phyloP scores from a whole-genome alignment of 2,329 filamentous ascomycete species.

The Phaeosphaeriaceae sp. region DNA sequence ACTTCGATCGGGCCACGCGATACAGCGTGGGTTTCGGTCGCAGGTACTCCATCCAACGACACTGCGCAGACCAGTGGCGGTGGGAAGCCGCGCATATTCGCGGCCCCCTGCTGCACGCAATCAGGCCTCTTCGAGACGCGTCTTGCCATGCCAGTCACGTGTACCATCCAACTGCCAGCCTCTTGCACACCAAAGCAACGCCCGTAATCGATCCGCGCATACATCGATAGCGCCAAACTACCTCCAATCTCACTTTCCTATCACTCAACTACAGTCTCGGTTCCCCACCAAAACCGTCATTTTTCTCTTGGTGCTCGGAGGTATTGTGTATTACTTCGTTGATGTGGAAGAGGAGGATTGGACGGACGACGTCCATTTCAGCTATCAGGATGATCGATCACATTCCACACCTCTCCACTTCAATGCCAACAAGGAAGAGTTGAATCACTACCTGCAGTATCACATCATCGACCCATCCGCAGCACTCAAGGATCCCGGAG shows the following conservation, averaged over 20 bases:
- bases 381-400: slow-evolving; percentile 20
- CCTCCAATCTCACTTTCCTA: slow-evolving; percentile 36
- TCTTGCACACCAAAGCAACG: neutral
- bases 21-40: slow-evolving; percentile 2
- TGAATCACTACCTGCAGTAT: slow-evolving; percentile 33
- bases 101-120: slow-evolving; percentile 14
- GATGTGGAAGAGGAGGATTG: slow-evolving; percentile 27
- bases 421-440: slow-evolving; percentile 31
- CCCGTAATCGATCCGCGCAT: neutral
- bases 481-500: slow-evolving; percentile 26
- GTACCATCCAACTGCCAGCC: slow-evolving; percentile 1
- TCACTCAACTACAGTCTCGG: slow-evolving; percentile 26
- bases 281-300: slow-evolving; percentile 44
- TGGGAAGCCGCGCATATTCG: slow-evolving; percentile 13
- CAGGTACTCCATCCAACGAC: neutral
- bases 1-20: slow-evolving; percentile 13
- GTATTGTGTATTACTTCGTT: slow-evolving; percentile 31
- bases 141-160: slow-evolving; percentile 24
- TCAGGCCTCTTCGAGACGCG: slow-evolving; percentile 11
- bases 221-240: neutral
- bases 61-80: neutral
- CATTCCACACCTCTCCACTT: slow-evolving; percentile 34
- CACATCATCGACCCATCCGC: slow-evolving; percentile 31
- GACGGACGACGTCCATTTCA: slow-evolving; percentile 26
- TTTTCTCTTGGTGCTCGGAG: slow-evolving; percentile 29